Evolutionary conservation across 768 basidiomycete species (phyloP).

Genomic region (Hygrocybe coccinea): DNA sequence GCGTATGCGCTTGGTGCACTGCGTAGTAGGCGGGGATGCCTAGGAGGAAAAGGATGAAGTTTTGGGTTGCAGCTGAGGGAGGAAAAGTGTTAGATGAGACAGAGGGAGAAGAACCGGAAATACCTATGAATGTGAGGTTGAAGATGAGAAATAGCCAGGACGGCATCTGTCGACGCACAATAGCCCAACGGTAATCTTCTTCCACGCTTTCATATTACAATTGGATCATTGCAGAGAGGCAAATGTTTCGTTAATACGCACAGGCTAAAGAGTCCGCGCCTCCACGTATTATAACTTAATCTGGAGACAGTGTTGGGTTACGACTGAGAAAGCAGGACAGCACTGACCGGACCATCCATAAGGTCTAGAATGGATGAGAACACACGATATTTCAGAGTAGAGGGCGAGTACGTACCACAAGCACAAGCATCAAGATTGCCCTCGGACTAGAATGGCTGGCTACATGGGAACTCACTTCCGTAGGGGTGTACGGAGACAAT

Average conservation of each 20-base stretch:
- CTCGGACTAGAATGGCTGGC: slow-evolving; percentile 60
- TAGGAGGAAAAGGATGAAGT: slow-evolving; percentile 71
- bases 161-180: slow-evolving; percentile 55
- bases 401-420: slow-evolving; percentile 43
- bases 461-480: slow-evolving; percentile 35
- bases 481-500: slow-evolving; percentile 55
- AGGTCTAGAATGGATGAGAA: slow-evolving; percentile 2
- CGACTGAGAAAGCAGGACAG: too few species aligned
- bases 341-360: slow-evolving; percentile 8
- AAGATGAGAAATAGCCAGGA: slow-evolving; percentile 42
- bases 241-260: slow-evolving; percentile 30
- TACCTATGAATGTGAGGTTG: slow-evolving; percentile 64
- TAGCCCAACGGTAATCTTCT: slow-evolving; percentile 90
- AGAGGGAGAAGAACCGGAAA: slow-evolving; percentile 10
- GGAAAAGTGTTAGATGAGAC: neutral
- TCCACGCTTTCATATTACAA: slow-evolving; percentile 46
- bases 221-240: slow-evolving; percentile 3
- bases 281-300: slow-evolving; percentile 75
- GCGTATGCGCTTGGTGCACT: slow-evolving; percentile 43
- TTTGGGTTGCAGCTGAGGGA: slow-evolving; percentile 61
- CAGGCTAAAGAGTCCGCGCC: slow-evolving; percentile 76
- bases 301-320: slow-evolving; percentile 27
- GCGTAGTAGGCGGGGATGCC: slow-evolving; percentile 56
- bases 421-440: slow-evolving; percentile 66
- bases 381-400: slow-evolving; percentile 22